Percentiles rank a stretch among this genome's conserved stretches.
phyloP scores from a whole-genome alignment of 805 yeast species.

The Wickerhamiella hasegawae region DNA sequence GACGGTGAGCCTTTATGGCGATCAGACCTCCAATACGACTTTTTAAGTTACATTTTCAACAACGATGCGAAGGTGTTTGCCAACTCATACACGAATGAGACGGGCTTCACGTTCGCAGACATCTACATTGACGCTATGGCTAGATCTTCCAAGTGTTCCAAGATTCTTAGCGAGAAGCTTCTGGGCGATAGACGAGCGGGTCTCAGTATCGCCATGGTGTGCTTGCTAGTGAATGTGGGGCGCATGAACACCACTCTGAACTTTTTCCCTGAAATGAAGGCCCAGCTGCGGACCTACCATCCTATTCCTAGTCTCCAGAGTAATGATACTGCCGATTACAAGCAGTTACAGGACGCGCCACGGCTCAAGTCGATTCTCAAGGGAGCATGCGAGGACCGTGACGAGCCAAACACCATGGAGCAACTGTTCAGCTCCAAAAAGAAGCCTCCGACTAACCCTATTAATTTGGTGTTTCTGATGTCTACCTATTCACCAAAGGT shows the following conservation, averaged over 20 bases:
- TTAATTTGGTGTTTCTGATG: conserved; percentile 59
- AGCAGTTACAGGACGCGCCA: conserved; percentile 89
- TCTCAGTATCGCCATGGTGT: conserved; percentile 60
- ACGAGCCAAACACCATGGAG: conserved; percentile 19
- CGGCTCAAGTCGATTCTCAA: conserved; percentile 77
- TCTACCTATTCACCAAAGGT: conserved; percentile 44
- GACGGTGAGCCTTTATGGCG: conserved; percentile 93
- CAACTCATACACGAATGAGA: conserved; percentile 21
- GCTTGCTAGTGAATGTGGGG: conserved; percentile 79
- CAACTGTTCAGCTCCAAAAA: conserved; percentile 2
- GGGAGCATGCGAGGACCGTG: conserved; percentile 62
- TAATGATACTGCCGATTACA: conserved; percentile 34
- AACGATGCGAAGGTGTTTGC: conserved; percentile 53
- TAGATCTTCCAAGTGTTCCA: conserved; percentile 68
- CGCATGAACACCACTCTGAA: conserved; percentile 90
- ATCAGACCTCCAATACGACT: conserved; percentile 71
- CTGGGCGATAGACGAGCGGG: conserved; percentile 45
- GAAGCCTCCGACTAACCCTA: conserved; percentile 44
- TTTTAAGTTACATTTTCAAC: conserved; percentile 46
- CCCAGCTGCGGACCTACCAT: conserved; percentile 83
- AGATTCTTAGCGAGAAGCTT: conserved; percentile 63
- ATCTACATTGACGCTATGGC: conserved; percentile 69
- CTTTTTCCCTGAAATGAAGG: conserved; percentile 86
- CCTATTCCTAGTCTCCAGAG: conserved; percentile 82
- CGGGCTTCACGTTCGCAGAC: conserved; percentile 62